Percentiles rank a stretch among this genome's conserved stretches.
These are phyloP conservation scores for Ambrosia hybrid DNA, from an alignment of 140 eudicot species.

Conservation along the genomic window DNA sequence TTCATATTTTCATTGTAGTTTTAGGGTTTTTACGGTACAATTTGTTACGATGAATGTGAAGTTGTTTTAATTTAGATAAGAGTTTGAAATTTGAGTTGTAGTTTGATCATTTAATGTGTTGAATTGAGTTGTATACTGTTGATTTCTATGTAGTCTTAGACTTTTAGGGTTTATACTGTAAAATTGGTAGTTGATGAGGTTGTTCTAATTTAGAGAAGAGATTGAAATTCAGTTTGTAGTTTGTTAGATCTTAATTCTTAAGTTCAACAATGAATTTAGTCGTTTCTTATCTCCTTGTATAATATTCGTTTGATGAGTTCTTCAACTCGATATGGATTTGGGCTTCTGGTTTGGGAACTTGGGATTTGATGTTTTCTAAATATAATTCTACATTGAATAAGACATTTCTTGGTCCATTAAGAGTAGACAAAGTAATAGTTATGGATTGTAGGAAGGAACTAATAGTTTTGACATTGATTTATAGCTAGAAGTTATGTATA, in stretches of 20 bases:
- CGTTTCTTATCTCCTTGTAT: too few relatives aligned
- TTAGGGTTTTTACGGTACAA: conserved; percentile 5
- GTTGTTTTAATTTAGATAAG: neutral
- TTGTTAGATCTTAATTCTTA: too few relatives aligned
- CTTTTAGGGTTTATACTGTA: too few relatives aligned
- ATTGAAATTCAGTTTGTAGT: too few relatives aligned
- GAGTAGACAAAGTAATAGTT: neutral
- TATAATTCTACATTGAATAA: too few relatives aligned
- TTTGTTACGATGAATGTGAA: conserved; percentile 2
- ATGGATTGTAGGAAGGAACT: neutral
- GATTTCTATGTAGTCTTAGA: too few relatives aligned
- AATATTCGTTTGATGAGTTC: neutral
- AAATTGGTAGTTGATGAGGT: too few relatives aligned
- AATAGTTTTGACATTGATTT: neutral
- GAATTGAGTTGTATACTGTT: too few relatives aligned
- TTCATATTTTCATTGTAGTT: neutral
- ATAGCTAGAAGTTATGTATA: neutral
- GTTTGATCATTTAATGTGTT: neutral
- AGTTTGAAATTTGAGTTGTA: conserved; percentile 12
- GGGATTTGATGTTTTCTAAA: neutral
- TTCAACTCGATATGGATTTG: neutral
- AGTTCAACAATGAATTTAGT: too few relatives aligned
- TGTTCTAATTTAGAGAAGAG: too few relatives aligned
- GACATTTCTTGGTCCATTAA: neutral
- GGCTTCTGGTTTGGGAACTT: neutral